Conservation (phyloP, 1,284 basidiomycete species). For the Malassezia nana region DNA sequence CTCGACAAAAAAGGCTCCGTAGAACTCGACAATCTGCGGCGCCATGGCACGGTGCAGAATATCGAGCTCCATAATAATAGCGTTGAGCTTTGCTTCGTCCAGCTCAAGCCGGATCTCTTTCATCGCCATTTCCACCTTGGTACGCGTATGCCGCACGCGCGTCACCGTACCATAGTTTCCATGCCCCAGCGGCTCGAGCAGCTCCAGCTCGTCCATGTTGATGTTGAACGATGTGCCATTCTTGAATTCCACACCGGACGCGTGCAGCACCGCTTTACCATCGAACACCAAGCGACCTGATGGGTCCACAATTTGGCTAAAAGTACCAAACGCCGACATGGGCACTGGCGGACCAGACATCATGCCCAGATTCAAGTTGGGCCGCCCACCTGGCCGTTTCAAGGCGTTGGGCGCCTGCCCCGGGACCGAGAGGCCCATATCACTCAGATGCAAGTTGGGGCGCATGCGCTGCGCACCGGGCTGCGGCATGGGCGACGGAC, state of each 20-base stretch:
- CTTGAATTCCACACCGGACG: slow-evolving; percentile 85
- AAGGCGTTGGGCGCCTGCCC: slow-evolving; percentile 5
- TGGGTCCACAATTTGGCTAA: slow-evolving; percentile 92
- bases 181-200: slow-evolving; percentile 76
- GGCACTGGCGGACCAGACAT: neutral
- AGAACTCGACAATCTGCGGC: slow-evolving; percentile 91
- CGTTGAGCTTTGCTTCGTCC: slow-evolving; percentile 84
- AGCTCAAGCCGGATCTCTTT: slow-evolving; percentile 99
- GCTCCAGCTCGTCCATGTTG: slow-evolving; percentile 86
- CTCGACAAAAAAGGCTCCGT: slow-evolving; percentile 97
- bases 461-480: slow-evolving; percentile 11
- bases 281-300: slow-evolving; percentile 85
- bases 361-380: slow-evolving; percentile 6
- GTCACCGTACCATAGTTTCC: slow-evolving; percentile 97
- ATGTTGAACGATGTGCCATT: slow-evolving; percentile 86
- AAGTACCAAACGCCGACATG: slow-evolving; percentile 74
- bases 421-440: slow-evolving; percentile 22
- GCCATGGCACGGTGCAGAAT: slow-evolving; percentile 85
- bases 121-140: slow-evolving; percentile 95
- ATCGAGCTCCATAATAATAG: slow-evolving; percentile 97
- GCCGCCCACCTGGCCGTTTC: neutral
- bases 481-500: slow-evolving; percentile 19
- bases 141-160: slow-evolving; percentile 84
- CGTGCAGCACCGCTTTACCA: slow-evolving; percentile 84
- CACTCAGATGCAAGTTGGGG: slow-evolving; percentile 34